A percentile compares a stretch with the other conserved stretches of the same genome.
Conservation (phyloP, 305 asterid genomes). For the Solanum chacoense region DNA sequence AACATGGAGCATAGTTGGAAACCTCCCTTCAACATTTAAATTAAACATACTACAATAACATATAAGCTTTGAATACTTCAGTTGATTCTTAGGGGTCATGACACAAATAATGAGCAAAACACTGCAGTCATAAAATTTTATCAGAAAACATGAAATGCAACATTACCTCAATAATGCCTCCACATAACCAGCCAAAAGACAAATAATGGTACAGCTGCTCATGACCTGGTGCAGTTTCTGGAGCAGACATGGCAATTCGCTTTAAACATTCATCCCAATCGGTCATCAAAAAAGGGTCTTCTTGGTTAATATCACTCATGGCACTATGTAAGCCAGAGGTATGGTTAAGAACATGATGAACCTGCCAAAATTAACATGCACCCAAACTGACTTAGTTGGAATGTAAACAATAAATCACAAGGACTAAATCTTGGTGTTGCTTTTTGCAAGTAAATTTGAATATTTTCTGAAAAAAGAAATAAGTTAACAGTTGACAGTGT, state of each 20-base stretch:
- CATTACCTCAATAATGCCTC: slow-evolving; percentile 94
- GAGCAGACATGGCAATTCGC: slow-evolving; percentile 31
- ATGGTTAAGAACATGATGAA: slow-evolving; percentile 97
- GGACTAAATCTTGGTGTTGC: background rate
- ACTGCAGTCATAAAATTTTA: background rate
- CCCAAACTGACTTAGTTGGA: background rate
- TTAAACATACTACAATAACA: background rate
- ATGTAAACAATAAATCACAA: background rate
- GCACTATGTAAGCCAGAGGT: slow-evolving; percentile 96
- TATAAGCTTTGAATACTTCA: background rate
- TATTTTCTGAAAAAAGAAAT: background rate
- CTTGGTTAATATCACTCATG: slow-evolving; percentile 50
- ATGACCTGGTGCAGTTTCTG: slow-evolving; percentile 85
- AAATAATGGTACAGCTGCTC: slow-evolving; percentile 74
- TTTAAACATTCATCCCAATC: slow-evolving; percentile 85
- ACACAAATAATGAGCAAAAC: background rate
- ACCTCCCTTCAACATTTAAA: background rate
- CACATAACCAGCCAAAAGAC: slow-evolving; percentile 95
- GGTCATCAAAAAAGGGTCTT: slow-evolving; percentile 65
- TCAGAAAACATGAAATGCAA: background rate
- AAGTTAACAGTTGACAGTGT: background rate
- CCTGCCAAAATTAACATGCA: slow-evolving; percentile 28
- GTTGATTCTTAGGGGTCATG: background rate
- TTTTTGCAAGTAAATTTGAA: background rate
- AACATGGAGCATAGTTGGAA: background rate